A percentile compares a stretch with the other conserved stretches of the same genome.
Evolutionary conservation across 2,329 filamentous ascomycete genomes (phyloP).

Genomic region (Uncinocarpus reesii): DNA sequence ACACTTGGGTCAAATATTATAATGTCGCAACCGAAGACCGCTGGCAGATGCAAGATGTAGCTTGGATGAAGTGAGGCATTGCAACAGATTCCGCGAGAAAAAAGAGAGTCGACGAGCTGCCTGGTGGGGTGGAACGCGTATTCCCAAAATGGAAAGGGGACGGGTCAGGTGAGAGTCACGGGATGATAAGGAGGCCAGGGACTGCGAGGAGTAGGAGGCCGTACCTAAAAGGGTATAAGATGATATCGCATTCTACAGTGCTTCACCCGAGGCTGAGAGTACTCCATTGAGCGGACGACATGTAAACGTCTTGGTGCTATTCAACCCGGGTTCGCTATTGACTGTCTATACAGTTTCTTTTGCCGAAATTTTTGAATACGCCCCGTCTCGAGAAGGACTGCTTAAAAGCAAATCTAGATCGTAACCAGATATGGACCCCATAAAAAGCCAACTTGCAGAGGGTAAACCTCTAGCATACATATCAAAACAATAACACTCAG

Average conservation of each 20-base stretch:
- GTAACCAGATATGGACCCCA: not conserved
- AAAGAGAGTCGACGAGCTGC: not conserved
- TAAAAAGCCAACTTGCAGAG: not conserved
- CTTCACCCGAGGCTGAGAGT: not conserved
- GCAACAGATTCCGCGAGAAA: not conserved
- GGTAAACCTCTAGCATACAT: conserved; percentile 4
- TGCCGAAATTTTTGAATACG: not conserved
- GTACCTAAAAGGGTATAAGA: not conserved
- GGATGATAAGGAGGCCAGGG: not conserved
- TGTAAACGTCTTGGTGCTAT: not conserved
- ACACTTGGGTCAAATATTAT: not conserved
- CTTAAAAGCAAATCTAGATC: conserved; percentile 7
- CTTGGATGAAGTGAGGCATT: conserved; percentile 8
- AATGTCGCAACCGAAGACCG: not conserved
- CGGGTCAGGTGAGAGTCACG: conserved; percentile 8
- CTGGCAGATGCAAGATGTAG: not conserved
- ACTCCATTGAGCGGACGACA: not conserved
- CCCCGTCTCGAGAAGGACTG: not conserved
- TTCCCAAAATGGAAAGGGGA: conserved; percentile 9
- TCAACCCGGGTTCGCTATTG: not conserved
- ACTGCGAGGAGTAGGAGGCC: not conserved
- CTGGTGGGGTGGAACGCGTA: conserved; percentile 1
- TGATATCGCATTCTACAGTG: too few relatives aligned
- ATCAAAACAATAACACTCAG: not conserved
- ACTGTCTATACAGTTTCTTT: not conserved